phyloP scores from a whole-genome alignment of 257 asterid species.

The Solanum pimpinellifolium region DNA sequence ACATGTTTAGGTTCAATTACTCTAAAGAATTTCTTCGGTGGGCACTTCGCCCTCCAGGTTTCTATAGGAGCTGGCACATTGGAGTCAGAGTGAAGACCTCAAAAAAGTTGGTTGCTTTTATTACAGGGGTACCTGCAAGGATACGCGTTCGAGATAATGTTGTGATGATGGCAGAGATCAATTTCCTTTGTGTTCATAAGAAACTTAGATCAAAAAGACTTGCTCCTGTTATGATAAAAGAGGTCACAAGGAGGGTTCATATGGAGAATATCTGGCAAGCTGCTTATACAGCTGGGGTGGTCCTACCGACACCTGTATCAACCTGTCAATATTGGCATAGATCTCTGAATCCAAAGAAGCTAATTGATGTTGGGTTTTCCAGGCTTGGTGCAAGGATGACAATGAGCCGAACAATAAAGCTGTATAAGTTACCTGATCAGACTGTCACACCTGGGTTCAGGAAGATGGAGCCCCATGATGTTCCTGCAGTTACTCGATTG shows the following conservation, averaged over 20 bases:
- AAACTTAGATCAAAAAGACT: conserved; percentile 86
- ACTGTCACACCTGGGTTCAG: conserved; percentile 64
- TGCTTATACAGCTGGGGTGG: conserved; percentile 87
- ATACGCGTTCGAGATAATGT: conserved; percentile 60
- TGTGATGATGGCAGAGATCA: conserved; percentile 72
- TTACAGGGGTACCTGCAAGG: conserved; percentile 79
- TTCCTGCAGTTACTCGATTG: conserved; percentile 69
- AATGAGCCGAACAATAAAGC: conserved; percentile 75
- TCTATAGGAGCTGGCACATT: conserved; percentile 65
- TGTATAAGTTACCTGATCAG: conserved; percentile 60
- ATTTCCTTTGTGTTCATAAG: conserved; percentile 78
- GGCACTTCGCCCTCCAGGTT: conserved; percentile 84
- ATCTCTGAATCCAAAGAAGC: conserved; percentile 76
- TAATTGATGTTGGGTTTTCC: conserved; percentile 86
- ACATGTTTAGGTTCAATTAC: conserved; percentile 79
- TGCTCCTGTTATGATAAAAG: conserved; percentile 87
- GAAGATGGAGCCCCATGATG: conserved; percentile 73
- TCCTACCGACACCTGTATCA: conserved; percentile 72
- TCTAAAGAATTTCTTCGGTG: conserved; percentile 85
- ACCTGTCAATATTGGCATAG: conserved; percentile 90
- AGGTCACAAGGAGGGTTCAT: conserved; percentile 76
- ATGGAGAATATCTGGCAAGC: conserved; percentile 91
- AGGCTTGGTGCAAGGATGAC: conserved; percentile 86
- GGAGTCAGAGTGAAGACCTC: conserved; percentile 79
- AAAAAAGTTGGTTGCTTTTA: conserved; percentile 73